A percentile compares a stretch with the other conserved stretches of the same genome.
These are phyloP conservation scores for Coemansia sp. DNA, from an alignment of 192 early-diverging fungal species.

Conservation along the genomic window DNA sequence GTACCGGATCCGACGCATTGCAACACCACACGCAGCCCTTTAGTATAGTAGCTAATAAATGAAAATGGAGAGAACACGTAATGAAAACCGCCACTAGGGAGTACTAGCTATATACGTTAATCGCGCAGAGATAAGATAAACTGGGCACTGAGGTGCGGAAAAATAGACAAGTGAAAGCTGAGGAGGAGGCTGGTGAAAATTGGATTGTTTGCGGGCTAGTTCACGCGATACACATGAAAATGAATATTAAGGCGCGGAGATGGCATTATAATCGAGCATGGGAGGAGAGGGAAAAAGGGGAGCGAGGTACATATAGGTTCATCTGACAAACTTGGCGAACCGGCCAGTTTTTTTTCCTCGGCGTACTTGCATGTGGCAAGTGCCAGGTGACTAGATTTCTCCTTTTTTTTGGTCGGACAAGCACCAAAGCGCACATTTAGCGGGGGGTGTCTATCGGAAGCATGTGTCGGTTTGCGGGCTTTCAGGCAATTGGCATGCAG, in stretches of 20 bases:
- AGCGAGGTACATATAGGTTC: not conserved
- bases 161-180: not conserved
- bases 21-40: not conserved
- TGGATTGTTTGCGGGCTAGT: not conserved
- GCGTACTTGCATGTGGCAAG: not conserved
- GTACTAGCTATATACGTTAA: too few relatives aligned
- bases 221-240: slow-evolving; percentile 1
- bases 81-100: not conserved
- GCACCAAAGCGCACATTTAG: not conserved
- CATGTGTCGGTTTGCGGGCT: not conserved
- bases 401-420: not conserved
- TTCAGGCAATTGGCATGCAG: not conserved
- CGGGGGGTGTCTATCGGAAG: not conserved
- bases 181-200: not conserved
- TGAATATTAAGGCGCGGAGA: slow-evolving; percentile 5
- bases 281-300: not conserved
- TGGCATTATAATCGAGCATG: not conserved
- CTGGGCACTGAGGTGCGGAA: not conserved
- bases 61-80: not conserved
- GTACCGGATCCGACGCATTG: slow-evolving; percentile 15
- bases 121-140: too few relatives aligned
- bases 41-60: not conserved
- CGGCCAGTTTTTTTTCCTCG: not conserved
- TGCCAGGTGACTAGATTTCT: not conserved
- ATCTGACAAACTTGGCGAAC: not conserved